Conservation (phyloP, 768 basidiomycete genomes). For the Boletus subcaerulescens region DNA sequence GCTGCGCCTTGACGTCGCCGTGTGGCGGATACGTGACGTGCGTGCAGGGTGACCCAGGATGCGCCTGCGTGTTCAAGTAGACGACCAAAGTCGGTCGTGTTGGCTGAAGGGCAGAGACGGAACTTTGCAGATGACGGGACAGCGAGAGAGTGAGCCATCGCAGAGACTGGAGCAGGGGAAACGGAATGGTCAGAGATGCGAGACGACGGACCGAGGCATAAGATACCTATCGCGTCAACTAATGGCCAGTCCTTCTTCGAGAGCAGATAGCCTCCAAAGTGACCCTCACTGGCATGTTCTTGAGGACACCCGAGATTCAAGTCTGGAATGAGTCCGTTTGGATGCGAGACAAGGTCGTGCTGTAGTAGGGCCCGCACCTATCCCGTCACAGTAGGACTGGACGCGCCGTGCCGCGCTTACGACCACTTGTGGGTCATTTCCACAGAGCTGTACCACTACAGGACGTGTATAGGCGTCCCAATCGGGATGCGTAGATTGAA, state of each 20-base stretch:
- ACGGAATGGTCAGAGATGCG: neutral
- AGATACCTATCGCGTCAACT: conserved; percentile 58
- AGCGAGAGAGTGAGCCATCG: conserved; percentile 58
- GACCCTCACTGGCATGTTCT: conserved; percentile 59
- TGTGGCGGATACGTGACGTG: conserved; percentile 66
- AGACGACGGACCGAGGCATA: neutral
- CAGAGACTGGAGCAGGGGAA: conserved; percentile 46
- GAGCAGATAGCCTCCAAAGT: conserved; percentile 76
- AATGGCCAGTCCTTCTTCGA: conserved; percentile 70
- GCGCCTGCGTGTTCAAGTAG: conserved; percentile 63
- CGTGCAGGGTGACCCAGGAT: conserved; percentile 71
- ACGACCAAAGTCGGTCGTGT: conserved; percentile 55
- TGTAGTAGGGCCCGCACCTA: conserved; percentile 45
- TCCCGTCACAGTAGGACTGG: conserved; percentile 60
- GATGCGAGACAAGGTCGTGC: neutral
- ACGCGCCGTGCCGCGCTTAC: conserved; percentile 60
- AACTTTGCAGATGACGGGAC: conserved; percentile 69
- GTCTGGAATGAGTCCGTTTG: conserved; percentile 41
- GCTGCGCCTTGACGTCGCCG: conserved; percentile 71
- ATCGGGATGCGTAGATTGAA: conserved; percentile 30
- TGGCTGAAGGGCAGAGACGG: conserved; percentile 49
- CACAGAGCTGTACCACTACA: conserved; percentile 71
- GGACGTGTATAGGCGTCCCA: conserved; percentile 36
- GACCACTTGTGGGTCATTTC: conserved; percentile 61
- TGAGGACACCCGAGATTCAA: conserved; percentile 82